Percentiles rank a stretch among this genome's conserved stretches.
Evolutionary conservation across 768 basidiomycete genomes (phyloP).

Genomic region (Rhizopogon sp.): DNA sequence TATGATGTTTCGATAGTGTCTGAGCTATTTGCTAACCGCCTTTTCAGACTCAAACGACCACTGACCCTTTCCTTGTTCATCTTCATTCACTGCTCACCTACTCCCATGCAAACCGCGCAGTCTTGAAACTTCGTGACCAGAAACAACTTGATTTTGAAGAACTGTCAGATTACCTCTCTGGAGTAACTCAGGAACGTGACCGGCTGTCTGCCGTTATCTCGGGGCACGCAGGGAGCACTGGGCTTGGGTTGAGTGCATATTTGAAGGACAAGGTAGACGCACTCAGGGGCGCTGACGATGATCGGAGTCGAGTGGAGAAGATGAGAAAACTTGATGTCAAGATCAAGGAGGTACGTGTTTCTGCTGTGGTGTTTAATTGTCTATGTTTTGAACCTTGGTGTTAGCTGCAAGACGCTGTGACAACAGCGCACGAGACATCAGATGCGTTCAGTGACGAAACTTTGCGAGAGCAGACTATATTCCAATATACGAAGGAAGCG

Average conservation of each 20-base stretch:
- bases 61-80: constrained; percentile 87
- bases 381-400: constrained; percentile 1
- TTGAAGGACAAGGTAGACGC: constrained; percentile 90
- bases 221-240: constrained; percentile 82
- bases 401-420: constrained; percentile 94
- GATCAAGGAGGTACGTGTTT: constrained; percentile 80
- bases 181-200: constrained; percentile 91
- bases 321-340: constrained; percentile 89
- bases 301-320: constrained; percentile 86
- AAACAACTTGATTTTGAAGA: constrained; percentile 99
- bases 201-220: constrained; percentile 83
- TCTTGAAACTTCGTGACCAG: constrained; percentile 93
- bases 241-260: constrained; percentile 83
- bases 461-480: constrained; percentile 82
- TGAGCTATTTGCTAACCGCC: background rate
- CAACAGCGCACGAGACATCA: constrained; percentile 90
- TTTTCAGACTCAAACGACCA: constrained; percentile 76
- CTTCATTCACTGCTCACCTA: constrained; percentile 92
- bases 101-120: constrained; percentile 88
- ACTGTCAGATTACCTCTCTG: constrained; percentile 88
- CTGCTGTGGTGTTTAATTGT: background rate
- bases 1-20: constrained; percentile 27
- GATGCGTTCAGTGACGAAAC: constrained; percentile 97
- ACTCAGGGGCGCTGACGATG: constrained; percentile 89
- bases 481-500: constrained; percentile 84